These are phyloP conservation scores for Fraxinus americana DNA, from an alignment of 257 asterid species.

Conservation along the genomic window DNA sequence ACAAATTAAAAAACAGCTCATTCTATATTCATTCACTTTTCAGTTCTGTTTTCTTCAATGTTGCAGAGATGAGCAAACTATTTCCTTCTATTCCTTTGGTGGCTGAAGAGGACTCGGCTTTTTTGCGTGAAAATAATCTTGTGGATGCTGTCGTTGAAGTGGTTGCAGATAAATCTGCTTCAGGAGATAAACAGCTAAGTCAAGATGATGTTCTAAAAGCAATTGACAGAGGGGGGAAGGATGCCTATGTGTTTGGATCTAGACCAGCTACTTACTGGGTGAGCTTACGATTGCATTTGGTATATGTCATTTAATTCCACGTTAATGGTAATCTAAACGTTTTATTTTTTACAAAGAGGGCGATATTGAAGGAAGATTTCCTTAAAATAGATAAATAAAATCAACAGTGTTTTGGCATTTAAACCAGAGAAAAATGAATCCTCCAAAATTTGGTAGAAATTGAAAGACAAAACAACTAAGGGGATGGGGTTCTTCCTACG, in stretches of 20 bases:
- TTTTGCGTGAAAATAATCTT: conserved; percentile 73
- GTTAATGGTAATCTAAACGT: neutral
- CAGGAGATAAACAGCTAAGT: conserved; percentile 41
- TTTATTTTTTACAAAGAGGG: neutral
- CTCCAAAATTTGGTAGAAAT: neutral
- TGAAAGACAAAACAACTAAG: neutral
- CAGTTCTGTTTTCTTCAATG: conserved; percentile 16
- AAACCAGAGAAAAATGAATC: neutral
- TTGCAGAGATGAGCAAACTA: conserved; percentile 65
- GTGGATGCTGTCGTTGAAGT: conserved; percentile 65
- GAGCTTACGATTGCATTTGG: conserved; percentile 26
- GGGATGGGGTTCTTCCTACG: neutral
- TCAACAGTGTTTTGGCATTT: conserved; percentile 1
- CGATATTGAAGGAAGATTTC: neutral
- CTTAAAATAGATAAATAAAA: neutral
- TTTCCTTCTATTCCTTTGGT: conserved; percentile 91
- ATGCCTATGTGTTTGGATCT: conserved; percentile 63
- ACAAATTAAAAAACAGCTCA: neutral
- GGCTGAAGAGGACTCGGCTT: conserved; percentile 94
- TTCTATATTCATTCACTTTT: neutral
- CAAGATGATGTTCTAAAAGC: conserved; percentile 68
- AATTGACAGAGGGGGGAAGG: conserved; percentile 92
- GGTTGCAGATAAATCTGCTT: conserved; percentile 50
- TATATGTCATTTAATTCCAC: neutral
- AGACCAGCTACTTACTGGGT: conserved; percentile 93